Conservation (phyloP, 2,329 filamentous ascomycete genomes). For the Colletotrichum echinochloae region DNA sequence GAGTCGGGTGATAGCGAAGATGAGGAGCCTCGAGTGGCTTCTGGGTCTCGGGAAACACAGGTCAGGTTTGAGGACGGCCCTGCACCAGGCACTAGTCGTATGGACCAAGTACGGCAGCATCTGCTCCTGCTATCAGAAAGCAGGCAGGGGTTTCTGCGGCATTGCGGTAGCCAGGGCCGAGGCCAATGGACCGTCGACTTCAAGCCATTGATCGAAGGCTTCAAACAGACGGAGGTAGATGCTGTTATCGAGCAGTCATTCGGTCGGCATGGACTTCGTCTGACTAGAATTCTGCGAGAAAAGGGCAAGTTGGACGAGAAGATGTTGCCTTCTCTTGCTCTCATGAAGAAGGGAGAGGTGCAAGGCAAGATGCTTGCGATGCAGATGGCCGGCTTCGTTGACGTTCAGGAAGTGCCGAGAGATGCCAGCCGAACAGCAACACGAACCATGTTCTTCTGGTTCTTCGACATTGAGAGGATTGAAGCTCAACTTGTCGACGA, state of each 20-base stretch:
- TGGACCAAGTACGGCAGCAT: conserved; percentile 76
- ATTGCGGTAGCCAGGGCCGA: conserved; percentile 71
- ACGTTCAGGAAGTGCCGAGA: conserved; percentile 93
- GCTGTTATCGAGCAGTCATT: conserved; percentile 82
- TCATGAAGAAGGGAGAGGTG: conserved; percentile 88
- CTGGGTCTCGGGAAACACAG: conserved; percentile 53
- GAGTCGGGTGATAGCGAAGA: conserved; percentile 48
- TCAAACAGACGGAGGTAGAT: conserved; percentile 85
- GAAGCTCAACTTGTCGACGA: conserved; percentile 79
- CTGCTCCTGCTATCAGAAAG: conserved; percentile 79
- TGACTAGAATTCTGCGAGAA: conserved; percentile 86
- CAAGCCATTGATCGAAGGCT: conserved; percentile 73
- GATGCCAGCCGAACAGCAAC: conserved; percentile 85
- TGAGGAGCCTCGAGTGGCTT: conserved; percentile 9
- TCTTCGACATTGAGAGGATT: conserved; percentile 82
- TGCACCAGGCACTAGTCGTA: conserved; percentile 57
- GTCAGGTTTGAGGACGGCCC: conserved; percentile 65
- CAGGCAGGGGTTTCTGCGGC: conserved; percentile 74
- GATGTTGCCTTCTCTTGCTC: conserved; percentile 80
- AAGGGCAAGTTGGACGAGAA: conserved; percentile 98
- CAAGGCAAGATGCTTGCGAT: conserved; percentile 87
- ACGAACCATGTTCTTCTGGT: conserved; percentile 92
- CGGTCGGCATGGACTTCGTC: conserved; percentile 79
- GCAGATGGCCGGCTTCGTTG: conserved; percentile 86
- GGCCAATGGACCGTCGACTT: conserved; percentile 90